Base-by-base conservation (phyloP, 192 early-diverging fungal species). In the Radiomyces spectabilis region DNA sequence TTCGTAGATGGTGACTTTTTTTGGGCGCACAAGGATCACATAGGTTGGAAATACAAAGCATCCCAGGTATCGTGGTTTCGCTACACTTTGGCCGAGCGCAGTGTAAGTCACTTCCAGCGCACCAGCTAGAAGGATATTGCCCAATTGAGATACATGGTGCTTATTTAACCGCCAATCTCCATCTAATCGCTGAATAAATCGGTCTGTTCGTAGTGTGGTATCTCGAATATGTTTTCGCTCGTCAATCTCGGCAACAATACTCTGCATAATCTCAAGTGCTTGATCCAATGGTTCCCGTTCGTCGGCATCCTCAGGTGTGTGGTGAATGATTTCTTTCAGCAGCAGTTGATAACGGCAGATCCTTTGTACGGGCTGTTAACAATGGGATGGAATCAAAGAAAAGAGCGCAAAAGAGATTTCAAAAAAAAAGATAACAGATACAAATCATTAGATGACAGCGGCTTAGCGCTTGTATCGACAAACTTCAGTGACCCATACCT, bases 331-430 rank as follows among this genome's bases (percentile, higher is more conserved):
- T 13, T 84, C 85, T 15, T 76, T 73, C 31, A 83, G 69, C 13
- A 97, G 68, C 5, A 97, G 72, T 9, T 91, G 92, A 69, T 97
- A 97, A 27, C 89, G 89, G 64, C 91, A 93, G 26, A 95, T 85
- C 10, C 94, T 74, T 66, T 97, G 94, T 2, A 97, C 82, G 9
- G 93, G 93, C 59, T 92, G 39, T 21, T 21, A 33, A 16, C 24
- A 47, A 48, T n/a, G n/a, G n/a, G n/a, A n/a, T 41, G 25, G 12
- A 4, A 25, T 18, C 9, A 25, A 48, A 18, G 26, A 4, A 21
- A 41, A 41, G 10, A 55, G 41, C 4, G 44, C 13, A n/a, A 48
- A n/a, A n/a, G n/a, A n/a, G n/a, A n/a, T n/a, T n/a, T n/a, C n/a
- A n/a, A n/a, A n/a, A n/a, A n/a, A n/a, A n/a, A n/a, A n/a, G n/a